These are phyloP conservation scores for Aureobasidium sp. DNA, from an alignment of 2,329 filamentous ascomycete species.

Conservation along the genomic window DNA sequence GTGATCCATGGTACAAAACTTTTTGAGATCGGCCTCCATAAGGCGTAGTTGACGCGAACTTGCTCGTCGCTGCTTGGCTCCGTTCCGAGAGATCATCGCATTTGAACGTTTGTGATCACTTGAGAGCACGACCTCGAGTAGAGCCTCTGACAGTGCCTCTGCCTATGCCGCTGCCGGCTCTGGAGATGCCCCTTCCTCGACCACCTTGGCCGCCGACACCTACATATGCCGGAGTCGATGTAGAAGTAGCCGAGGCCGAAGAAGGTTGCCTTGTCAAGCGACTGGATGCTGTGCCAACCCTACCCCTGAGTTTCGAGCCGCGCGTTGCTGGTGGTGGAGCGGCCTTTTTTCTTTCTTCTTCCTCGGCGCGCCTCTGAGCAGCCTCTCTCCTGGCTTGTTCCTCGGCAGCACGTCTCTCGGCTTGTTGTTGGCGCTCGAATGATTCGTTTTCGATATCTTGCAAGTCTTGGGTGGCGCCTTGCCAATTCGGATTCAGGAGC, in stretches of 20 bases:
- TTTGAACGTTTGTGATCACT: neutral
- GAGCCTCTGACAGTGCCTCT: slow-evolving; percentile 30
- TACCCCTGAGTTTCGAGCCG: slow-evolving; percentile 31
- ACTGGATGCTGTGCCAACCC: slow-evolving; percentile 31
- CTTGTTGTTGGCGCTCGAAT: slow-evolving; percentile 64
- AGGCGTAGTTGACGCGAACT: neutral
- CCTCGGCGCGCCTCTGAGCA: slow-evolving; percentile 47
- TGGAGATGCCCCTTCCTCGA: slow-evolving; percentile 48
- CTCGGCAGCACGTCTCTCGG: slow-evolving; percentile 68
- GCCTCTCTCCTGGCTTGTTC: slow-evolving; percentile 73
- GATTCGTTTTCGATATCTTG: slow-evolving; percentile 80
- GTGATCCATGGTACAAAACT: neutral
- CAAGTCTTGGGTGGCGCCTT: slow-evolving; percentile 79
- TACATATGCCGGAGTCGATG: slow-evolving; percentile 30
- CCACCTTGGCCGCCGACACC: slow-evolving; percentile 40
- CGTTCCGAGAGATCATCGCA: no score
- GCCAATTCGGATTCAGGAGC: slow-evolving; percentile 81
- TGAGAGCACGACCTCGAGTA: slow-evolving; percentile 25
- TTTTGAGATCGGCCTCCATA: neutral
- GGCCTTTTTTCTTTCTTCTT: slow-evolving; percentile 50
- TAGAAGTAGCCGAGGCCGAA: slow-evolving; percentile 16
- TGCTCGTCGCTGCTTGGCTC: neutral
- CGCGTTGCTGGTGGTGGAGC: slow-evolving; percentile 34
- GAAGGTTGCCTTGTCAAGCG: slow-evolving; percentile 25
- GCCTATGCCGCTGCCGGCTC: slow-evolving; percentile 39